Conservation (phyloP, 2,329 filamentous ascomycete genomes). For the Gremmenia infestans region DNA sequence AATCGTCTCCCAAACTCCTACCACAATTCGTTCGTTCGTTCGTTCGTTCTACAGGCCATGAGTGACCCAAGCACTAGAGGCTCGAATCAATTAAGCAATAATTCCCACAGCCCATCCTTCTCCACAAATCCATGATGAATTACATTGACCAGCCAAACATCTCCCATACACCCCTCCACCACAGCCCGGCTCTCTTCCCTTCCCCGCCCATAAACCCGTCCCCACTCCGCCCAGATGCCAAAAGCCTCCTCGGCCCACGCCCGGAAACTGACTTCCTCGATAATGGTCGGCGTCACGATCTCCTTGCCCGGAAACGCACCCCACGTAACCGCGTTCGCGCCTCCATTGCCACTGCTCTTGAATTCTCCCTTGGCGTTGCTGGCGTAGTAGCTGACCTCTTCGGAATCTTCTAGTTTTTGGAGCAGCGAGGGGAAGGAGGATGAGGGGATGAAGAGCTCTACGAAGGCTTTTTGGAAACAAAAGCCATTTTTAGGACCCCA, state of each 20-base stretch:
- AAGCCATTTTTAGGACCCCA: conserved; percentile 93
- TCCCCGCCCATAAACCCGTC: conserved; percentile 67
- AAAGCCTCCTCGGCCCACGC: conserved; percentile 97
- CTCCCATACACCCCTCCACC: conserved; percentile 60
- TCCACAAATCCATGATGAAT: conserved; percentile 78
- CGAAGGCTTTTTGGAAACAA: conserved; percentile 97
- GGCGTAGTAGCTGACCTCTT: conserved; percentile 81
- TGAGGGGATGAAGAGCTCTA: conserved; percentile 85
- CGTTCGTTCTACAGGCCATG: too few relatives aligned
- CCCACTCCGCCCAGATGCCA: conserved; percentile 93
- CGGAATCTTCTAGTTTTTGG: conserved; percentile 58
- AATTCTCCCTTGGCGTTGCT: conserved; percentile 76
- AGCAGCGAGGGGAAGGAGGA: conserved; percentile 66
- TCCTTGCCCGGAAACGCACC: conserved; percentile 93
- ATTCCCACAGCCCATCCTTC: conserved; percentile 65
- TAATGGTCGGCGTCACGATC: conserved; percentile 93
- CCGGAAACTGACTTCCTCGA: conserved; percentile 88
- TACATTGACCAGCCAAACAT: conserved; percentile 85
- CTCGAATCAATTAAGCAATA: conserved; percentile 40
- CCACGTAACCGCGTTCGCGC: conserved; percentile 97
- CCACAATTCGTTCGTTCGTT: too few relatives aligned
- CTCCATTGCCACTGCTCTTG: conserved; percentile 45
- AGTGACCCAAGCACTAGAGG: neutral
- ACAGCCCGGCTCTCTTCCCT: conserved; percentile 65
- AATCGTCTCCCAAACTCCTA: too few relatives aligned